Evolutionary conservation across 257 asterid species (phyloP).

Genomic region (Solanum tarapatanum): DNA sequence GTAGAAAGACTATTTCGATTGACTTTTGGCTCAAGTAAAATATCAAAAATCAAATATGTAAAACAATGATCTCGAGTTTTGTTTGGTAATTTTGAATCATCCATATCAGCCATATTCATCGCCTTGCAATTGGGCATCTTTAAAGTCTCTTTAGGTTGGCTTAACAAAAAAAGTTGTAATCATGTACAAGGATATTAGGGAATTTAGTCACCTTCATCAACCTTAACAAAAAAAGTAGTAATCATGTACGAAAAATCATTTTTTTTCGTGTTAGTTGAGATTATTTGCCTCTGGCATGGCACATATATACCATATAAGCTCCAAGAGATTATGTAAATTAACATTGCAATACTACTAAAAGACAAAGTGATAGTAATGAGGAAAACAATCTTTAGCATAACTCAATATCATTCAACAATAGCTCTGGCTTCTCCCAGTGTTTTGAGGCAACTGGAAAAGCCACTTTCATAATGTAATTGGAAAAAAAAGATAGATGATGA

Average conservation of each 20-base stretch:
- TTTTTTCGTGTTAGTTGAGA: too few relatives aligned
- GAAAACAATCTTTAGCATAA: neutral
- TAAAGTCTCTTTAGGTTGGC: neutral
- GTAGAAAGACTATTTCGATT: too few relatives aligned
- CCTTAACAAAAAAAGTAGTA: too few relatives aligned
- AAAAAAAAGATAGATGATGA: neutral
- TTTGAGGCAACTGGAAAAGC: neutral
- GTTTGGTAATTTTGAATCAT: too few relatives aligned
- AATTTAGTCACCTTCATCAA: neutral
- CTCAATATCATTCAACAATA: neutral
- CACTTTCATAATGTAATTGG: neutral
- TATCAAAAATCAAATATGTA: too few relatives aligned
- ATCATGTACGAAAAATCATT: too few relatives aligned
- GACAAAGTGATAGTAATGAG: neutral
- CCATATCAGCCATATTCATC: too few relatives aligned
- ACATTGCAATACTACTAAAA: neutral
- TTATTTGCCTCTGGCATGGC: neutral
- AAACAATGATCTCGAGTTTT: too few relatives aligned
- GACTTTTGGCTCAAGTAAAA: too few relatives aligned
- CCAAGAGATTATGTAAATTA: neutral
- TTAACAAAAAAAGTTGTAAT: neutral
- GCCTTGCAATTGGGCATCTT: too few relatives aligned
- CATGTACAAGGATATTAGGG: neutral
- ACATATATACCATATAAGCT: neutral
- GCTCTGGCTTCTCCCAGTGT: neutral